A percentile compares a stretch with the other conserved stretches of the same genome.
phyloP scores from a whole-genome alignment of 495 filamentous ascomycete genomes.

The Aspergillus hancockii region DNA sequence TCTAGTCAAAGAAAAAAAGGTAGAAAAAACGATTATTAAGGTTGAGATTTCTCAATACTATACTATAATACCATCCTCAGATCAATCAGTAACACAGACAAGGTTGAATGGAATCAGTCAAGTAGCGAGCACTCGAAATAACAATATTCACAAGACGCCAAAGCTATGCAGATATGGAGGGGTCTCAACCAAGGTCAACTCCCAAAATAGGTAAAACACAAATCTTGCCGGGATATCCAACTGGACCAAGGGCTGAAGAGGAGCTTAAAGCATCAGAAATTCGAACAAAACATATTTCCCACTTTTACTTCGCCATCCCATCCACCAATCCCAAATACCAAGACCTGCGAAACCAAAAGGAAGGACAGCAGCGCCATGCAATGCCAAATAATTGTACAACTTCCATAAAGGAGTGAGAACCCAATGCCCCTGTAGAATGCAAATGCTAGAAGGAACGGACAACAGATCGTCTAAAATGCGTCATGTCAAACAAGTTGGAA shows the following conservation, averaged over 20 bases:
- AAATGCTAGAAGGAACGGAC: slow-evolving; percentile 40
- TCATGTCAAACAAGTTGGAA: slow-evolving; percentile 28
- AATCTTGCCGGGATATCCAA: background rate
- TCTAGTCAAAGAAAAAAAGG: background rate
- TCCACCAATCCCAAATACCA: slow-evolving; percentile 32
- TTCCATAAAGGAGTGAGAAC: slow-evolving; percentile 40
- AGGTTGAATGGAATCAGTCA: slow-evolving; percentile 1
- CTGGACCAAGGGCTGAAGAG: background rate
- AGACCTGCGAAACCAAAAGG: slow-evolving; percentile 44
- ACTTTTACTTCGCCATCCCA: slow-evolving; percentile 26
- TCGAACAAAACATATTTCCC: slow-evolving; percentile 16
- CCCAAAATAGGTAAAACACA: slow-evolving; percentile 1
- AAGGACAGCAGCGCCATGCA: slow-evolving; percentile 49
- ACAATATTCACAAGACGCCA: slow-evolving; percentile 18
- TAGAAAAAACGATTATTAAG: background rate
- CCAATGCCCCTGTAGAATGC: slow-evolving; percentile 41
- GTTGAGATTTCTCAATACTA: background rate
- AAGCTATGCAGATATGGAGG: slow-evolving; percentile 17
- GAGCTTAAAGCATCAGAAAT: background rate
- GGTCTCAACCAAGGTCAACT: slow-evolving; percentile 10
- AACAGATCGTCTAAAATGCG: slow-evolving; percentile 42
- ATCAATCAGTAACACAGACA: slow-evolving; percentile 3
- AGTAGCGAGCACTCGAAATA: background rate
- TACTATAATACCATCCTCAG: slow-evolving; percentile 2
- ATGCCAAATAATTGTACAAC: slow-evolving; percentile 46